Evolutionary conservation across 2,329 filamentous ascomycete species (phyloP).

Genomic region (Alternaria ethzedia): DNA sequence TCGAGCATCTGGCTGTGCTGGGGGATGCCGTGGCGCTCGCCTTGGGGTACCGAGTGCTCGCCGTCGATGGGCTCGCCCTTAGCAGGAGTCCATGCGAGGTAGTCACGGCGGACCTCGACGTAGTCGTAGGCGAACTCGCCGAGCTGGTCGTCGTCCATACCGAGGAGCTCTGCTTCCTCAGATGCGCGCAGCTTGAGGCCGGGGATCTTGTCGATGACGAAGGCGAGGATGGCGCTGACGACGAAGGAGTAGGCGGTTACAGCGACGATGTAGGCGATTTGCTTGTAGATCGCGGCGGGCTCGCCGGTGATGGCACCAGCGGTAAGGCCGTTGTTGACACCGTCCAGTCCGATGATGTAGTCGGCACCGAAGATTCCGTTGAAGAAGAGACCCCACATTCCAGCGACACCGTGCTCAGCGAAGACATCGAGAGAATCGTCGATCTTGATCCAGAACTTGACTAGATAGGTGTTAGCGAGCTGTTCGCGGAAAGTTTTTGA

Average conservation of each 20-base stretch:
- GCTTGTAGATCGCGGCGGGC: conserved; percentile 77
- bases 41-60: conserved; percentile 68
- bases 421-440: conserved; percentile 92
- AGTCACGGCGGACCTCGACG: conserved; percentile 86
- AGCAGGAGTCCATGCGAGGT: conserved; percentile 84
- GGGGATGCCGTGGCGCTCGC: conserved; percentile 71
- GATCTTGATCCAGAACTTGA: conserved; percentile 77
- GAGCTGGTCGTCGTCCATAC: conserved; percentile 90
- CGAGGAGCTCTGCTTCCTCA: conserved; percentile 82
- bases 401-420: conserved; percentile 85
- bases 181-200: conserved; percentile 80
- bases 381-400: conserved; percentile 79
- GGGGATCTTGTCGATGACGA: conserved; percentile 75
- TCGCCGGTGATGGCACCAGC: conserved; percentile 75
- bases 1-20: conserved; percentile 72
- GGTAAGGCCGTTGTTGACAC: conserved; percentile 69
- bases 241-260: conserved; percentile 72
- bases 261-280: conserved; percentile 77
- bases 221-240: conserved; percentile 75
- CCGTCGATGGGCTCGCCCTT: conserved; percentile 68
- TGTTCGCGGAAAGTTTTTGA: background rate
- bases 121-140: conserved; percentile 92
- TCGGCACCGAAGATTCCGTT: conserved; percentile 79
- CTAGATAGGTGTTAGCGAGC: conserved; percentile 44
- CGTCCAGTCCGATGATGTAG: conserved; percentile 77